Evolutionary conservation across 2,329 filamentous ascomycete genomes (phyloP), one percentile per base, ranked within the genome.

Genomic region (Zelopaecilomyces penicillatus): DNA sequence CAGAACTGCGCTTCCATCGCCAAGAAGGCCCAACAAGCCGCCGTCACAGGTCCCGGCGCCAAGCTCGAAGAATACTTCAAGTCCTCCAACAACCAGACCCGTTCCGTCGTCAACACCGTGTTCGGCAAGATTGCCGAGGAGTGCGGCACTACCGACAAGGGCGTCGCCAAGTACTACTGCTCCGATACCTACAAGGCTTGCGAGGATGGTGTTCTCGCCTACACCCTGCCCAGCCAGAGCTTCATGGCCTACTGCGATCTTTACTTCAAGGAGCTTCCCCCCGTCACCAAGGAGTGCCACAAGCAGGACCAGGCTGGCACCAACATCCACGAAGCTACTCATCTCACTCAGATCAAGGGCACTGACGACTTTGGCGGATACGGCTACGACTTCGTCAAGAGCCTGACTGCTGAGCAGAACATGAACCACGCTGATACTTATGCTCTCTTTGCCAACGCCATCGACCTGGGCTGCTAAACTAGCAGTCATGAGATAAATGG

Each of bases 301-400:
- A 71, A 55, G 3, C 80, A 85, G 62, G 80, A 83, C 56, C 76
- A 81, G 63, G 76, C 75, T 5, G 81, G 75, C 11, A 83, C 80
- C 26, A 71, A 71, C 29, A 60, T 85, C 10, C 82, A 85, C 56
- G 82, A 85, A 68, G 68, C 73, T 52, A 82, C 80, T 8, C 82
- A 85, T 56, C 51, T 73, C 68, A 73, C 19, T 64, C 71, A 55
- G 70, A 64, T 61, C 50, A 75, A 75, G 43, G 76, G 78, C 7
- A 83, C 79, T 4, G 60, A 71, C 4, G 81, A 85, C 54, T 64
- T 73, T 42, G 78, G 76, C 26, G 19, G 19, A 19, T 83, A 82
- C 53, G 57, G 66, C 5, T 68, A 76, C 44, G 67, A 63, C 35
- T 78, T 76, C 42, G 73, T 79, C 48, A 51, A 59, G n/a, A 54